Conservation (phyloP, 805 yeast genomes). For the Candida tallmaniae region DNA sequence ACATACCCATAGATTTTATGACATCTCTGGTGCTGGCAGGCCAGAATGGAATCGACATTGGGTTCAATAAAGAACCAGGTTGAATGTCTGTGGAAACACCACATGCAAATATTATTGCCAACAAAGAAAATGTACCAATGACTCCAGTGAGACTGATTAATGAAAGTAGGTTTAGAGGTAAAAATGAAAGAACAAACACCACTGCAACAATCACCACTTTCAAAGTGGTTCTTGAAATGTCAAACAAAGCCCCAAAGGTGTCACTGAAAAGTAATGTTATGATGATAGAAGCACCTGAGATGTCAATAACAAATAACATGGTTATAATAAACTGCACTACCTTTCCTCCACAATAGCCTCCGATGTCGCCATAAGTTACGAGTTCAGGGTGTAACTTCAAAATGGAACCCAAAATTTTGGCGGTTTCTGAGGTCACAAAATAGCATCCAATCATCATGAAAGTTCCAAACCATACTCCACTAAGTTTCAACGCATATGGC, state of each 20-base stretch:
- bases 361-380: slow-evolving; percentile 58
- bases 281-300: slow-evolving; percentile 57
- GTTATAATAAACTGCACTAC: slow-evolving; percentile 42
- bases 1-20: slow-evolving; percentile 55
- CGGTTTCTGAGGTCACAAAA: slow-evolving; percentile 48
- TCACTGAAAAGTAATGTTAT: slow-evolving; percentile 58
- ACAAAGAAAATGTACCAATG: slow-evolving; percentile 47
- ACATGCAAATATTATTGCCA: slow-evolving; percentile 41
- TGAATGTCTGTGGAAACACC: slow-evolving; percentile 37
- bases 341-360: slow-evolving; percentile 45
- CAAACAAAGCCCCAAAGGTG: slow-evolving; percentile 49
- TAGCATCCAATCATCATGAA: slow-evolving; percentile 42
- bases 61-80: slow-evolving; percentile 54
- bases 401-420: slow-evolving; percentile 49
- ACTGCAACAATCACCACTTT: slow-evolving; percentile 37
- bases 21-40: slow-evolving; percentile 30
- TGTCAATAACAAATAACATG: slow-evolving; percentile 48
- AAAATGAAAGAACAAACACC: slow-evolving; percentile 46
- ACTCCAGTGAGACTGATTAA: slow-evolving; percentile 55
- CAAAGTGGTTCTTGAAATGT: slow-evolving; percentile 13
- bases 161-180: slow-evolving; percentile 53
- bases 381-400: slow-evolving; percentile 35
- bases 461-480: slow-evolving; percentile 63
- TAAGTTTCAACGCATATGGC: slow-evolving; percentile 61
- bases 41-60: slow-evolving; percentile 38